These are phyloP conservation scores for Tylopilus plumbeoviolaceoides DNA, from an alignment of 768 basidiomycete species.

Conservation along the genomic window DNA sequence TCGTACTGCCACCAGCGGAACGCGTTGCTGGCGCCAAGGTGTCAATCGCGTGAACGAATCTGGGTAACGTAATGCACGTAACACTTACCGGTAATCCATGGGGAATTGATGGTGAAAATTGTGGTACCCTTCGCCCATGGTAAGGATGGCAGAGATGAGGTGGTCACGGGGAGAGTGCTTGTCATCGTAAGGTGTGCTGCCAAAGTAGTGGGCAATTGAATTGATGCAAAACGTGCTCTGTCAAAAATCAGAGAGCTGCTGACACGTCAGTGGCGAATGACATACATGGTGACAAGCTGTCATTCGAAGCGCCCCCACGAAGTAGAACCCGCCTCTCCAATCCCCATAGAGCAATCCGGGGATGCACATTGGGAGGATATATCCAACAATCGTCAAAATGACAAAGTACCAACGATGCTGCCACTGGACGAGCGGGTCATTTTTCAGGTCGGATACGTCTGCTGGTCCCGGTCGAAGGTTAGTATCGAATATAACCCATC, in stretches of 20 bases:
- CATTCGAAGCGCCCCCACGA: constrained; percentile 66
- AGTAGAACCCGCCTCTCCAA: constrained; percentile 74
- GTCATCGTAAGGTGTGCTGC: constrained; percentile 79
- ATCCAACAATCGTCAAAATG: constrained; percentile 64
- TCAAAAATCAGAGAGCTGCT: neutral
- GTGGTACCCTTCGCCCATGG: constrained; percentile 67
- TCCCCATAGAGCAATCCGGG: constrained; percentile 73
- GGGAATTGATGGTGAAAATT: constrained; percentile 89
- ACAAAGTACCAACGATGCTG: constrained; percentile 73
- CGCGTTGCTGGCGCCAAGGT: constrained; percentile 49
- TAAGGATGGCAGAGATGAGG: constrained; percentile 75
- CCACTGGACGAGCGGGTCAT: constrained; percentile 68
- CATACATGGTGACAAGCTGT: constrained; percentile 78
- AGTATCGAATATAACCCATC: constrained; percentile 83
- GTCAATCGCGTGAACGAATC: constrained; percentile 4
- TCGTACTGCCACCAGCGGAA: constrained; percentile 70
- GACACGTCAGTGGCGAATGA: constrained; percentile 13
- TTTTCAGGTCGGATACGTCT: constrained; percentile 68
- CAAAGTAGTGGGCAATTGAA: constrained; percentile 83
- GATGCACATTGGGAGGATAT: constrained; percentile 60
- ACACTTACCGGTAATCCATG: constrained; percentile 48
- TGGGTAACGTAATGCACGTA: neutral
- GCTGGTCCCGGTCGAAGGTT: constrained; percentile 64
- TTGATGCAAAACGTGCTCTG: constrained; percentile 88
- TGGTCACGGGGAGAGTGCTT: constrained; percentile 73